Conservation (phyloP, 1,139 yeast species). For the Protomyces inundatus region DNA sequence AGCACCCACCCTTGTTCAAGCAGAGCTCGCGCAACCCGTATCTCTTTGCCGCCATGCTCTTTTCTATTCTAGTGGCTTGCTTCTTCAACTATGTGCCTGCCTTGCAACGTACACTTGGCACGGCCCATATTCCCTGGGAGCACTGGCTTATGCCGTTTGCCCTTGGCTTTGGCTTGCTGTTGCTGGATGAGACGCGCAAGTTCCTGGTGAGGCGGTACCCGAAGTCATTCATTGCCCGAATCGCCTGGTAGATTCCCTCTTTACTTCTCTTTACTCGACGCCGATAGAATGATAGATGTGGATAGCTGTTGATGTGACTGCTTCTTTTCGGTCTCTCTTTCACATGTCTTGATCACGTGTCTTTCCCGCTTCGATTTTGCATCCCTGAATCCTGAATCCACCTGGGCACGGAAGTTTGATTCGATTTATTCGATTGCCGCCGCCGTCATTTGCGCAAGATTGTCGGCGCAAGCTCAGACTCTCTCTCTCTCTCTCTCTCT, state of each 20-base stretch:
- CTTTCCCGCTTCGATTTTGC: background rate
- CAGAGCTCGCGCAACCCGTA: conserved; percentile 37
- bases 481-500: too few relatives aligned
- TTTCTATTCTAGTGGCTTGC: conserved; percentile 46
- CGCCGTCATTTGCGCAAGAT: too few relatives aligned
- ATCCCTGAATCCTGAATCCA: too few relatives aligned
- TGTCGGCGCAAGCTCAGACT: too few relatives aligned
- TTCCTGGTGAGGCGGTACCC: conserved; percentile 43
- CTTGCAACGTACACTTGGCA: conserved; percentile 42
- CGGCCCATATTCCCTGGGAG: conserved; percentile 47
- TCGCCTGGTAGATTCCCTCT: conserved; percentile 42
- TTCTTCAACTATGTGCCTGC: conserved; percentile 48
- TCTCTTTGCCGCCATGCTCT: conserved; percentile 42
- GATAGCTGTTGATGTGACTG: background rate
- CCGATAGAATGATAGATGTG: background rate
- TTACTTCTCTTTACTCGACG: background rate
- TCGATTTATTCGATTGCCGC: too few relatives aligned
- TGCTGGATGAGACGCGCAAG: conserved; percentile 48
- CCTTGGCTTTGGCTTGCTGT: conserved; percentile 44
- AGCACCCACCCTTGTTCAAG: conserved; percentile 41
- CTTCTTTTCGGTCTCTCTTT: background rate
- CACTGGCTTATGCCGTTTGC: conserved; percentile 49
- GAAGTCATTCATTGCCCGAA: conserved; percentile 41
- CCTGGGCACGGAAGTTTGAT: too few relatives aligned
- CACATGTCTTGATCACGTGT: background rate